A percentile compares a stretch with the other conserved stretches of the same genome.
These are phyloP conservation scores for Calonectria montana DNA, from an alignment of 2,329 filamentous ascomycete genomes.

Conservation along the genomic window DNA sequence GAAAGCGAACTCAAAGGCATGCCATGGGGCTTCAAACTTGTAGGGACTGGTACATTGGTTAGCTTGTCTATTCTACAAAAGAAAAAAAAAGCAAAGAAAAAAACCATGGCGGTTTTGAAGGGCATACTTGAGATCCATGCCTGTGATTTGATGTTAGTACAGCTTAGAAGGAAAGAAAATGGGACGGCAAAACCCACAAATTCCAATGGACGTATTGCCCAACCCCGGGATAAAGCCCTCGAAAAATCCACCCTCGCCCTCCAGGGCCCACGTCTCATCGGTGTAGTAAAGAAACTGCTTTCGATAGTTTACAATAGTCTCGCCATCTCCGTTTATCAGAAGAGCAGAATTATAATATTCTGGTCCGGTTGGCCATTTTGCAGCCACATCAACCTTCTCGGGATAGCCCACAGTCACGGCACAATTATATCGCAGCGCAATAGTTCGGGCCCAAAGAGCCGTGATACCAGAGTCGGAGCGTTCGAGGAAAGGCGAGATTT, in stretches of 20 bases:
- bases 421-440: constrained; percentile 74
- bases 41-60: constrained; percentile 45
- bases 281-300: constrained; percentile 70
- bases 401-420: constrained; percentile 80
- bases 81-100: no score
- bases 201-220: constrained; percentile 67
- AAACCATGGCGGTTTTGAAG: not conserved
- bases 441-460: constrained; percentile 77
- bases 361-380: constrained; percentile 61
- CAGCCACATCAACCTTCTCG: constrained; percentile 68
- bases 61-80: no score
- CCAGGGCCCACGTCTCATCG: constrained; percentile 71
- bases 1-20: constrained; percentile 58
- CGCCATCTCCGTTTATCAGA: constrained; percentile 67
- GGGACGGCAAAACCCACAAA: constrained; percentile 54
- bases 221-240: constrained; percentile 57
- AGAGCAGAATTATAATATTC: constrained; percentile 68
- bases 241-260: constrained; percentile 64
- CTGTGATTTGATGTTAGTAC: constrained; percentile 6
- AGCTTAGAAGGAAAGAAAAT: no score
- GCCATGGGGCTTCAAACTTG: constrained; percentile 53
- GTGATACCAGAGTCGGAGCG: constrained; percentile 72
- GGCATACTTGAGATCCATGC: constrained; percentile 68
- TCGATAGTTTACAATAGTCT: constrained; percentile 70
- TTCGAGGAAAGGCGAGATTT: constrained; percentile 78